Evolutionary conservation across 768 basidiomycete genomes (phyloP).

Genomic region (Suillus bovinus): DNA sequence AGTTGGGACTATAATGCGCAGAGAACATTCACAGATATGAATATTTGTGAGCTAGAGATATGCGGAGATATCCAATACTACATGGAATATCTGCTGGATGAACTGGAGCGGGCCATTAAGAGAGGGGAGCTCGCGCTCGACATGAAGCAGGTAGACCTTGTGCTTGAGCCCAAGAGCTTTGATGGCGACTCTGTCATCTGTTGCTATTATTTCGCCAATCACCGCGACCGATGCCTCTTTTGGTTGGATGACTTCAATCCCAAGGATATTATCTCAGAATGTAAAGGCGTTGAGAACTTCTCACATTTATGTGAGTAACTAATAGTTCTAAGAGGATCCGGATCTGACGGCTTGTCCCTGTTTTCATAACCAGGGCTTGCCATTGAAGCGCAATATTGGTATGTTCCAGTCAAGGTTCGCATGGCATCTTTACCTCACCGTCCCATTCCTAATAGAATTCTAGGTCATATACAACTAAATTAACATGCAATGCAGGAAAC

Average conservation of each 20-base stretch:
- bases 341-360: not conserved
- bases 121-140: conserved; percentile 29
- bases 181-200: conserved; percentile 22
- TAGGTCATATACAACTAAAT: not conserved
- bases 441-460: not conserved
- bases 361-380: conserved; percentile 28
- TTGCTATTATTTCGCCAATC: conserved; percentile 56
- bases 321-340: not conserved
- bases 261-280: conserved; percentile 28
- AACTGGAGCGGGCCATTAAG: conserved; percentile 21
- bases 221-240: conserved; percentile 47
- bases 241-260: conserved; percentile 50
- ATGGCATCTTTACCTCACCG: not conserved
- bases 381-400: conserved; percentile 41
- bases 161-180: conserved; percentile 41
- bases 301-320: conserved; percentile 26
- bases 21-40: conserved; percentile 56
- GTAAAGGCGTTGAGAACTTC: conserved; percentile 18
- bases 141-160: conserved; percentile 38
- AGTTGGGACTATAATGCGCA: conserved; percentile 25
- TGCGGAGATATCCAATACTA: conserved; percentile 37
- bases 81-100: conserved; percentile 18
- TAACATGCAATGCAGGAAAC: conserved; percentile 28
- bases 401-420: not conserved
- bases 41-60: conserved; percentile 44